phyloP scores from a whole-genome alignment of 2,329 filamentous ascomycete genomes.

The Aspergillus amoenus region DNA sequence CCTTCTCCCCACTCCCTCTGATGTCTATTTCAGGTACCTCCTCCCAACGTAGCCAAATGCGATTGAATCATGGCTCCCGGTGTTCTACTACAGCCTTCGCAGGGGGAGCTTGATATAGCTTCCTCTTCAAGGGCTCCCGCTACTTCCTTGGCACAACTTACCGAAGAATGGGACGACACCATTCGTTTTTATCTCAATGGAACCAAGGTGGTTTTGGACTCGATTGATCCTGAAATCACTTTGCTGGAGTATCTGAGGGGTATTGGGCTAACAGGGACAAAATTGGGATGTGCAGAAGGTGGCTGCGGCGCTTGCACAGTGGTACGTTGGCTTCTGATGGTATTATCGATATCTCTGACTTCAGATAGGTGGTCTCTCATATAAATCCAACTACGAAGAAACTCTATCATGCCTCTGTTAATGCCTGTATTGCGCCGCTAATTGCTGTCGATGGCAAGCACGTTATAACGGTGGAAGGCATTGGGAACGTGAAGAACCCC shows the following conservation, averaged over 20 bases:
- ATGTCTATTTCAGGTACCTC: slow-evolving; percentile 8
- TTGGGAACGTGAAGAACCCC: slow-evolving; percentile 81
- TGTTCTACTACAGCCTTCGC: slow-evolving; percentile 46
- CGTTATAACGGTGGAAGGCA: slow-evolving; percentile 95
- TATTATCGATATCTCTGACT: slow-evolving; percentile 17
- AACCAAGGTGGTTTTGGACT: slow-evolving; percentile 80
- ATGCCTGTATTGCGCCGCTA: slow-evolving; percentile 90
- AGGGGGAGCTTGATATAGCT: slow-evolving; percentile 46
- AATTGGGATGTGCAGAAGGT: slow-evolving; percentile 93
- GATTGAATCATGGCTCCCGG: slow-evolving; percentile 56
- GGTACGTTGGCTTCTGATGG: slow-evolving; percentile 8
- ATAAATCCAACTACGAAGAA: slow-evolving; percentile 87
- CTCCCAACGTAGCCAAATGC: slow-evolving; percentile 3
- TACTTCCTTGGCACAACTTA: slow-evolving; percentile 59
- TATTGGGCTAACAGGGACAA: slow-evolving; percentile 91
- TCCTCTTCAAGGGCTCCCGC: slow-evolving; percentile 15
- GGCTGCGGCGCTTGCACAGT: slow-evolving; percentile 73
- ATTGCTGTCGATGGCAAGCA: slow-evolving; percentile 96
- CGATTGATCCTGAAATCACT: slow-evolving; percentile 87
- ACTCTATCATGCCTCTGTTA: slow-evolving; percentile 95
- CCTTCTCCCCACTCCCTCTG: neutral
- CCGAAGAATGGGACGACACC: slow-evolving; percentile 78
- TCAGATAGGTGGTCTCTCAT: slow-evolving; percentile 72
- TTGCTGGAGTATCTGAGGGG: slow-evolving; percentile 90
- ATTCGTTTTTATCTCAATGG: slow-evolving; percentile 94